Evolutionary conservation across 257 asterid genomes (phyloP), one percentile per base, ranked within the genome.

Genomic region (Scutellaria minor): DNA sequence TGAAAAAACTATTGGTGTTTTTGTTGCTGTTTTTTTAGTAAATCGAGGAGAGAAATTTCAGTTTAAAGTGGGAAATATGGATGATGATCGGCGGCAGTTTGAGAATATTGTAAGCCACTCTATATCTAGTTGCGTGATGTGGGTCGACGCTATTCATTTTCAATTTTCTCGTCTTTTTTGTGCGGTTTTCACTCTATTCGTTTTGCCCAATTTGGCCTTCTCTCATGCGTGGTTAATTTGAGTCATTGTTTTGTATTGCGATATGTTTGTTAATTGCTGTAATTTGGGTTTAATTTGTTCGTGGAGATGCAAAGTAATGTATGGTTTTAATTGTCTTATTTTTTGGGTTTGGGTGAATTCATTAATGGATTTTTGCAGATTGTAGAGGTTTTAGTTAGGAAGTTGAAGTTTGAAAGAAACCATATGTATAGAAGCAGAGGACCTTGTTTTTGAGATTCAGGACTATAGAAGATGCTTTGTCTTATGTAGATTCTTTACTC

Each of bases 31-130:
- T 75, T 58, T 48, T 64, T 67, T 9, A 18, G 53, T 58, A 20
- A 52, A 2, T 31, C 31, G 14, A 35, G 35, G 48, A 18, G 60
- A 39, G n/a, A 12, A 44, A 46, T 31, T 70, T 11, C 46, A 48
- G 58, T 58, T 75, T 68, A 15, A 48, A 68, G 77, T 13, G 47
- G 37, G 12, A 37, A 52, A 45, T 24, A 84, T 84, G 88, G 88
- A 81, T 62, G 82, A 68, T 77, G 88, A 84, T 71, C 82, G 73
- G 70, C 77, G 79, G 77, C 82, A 78, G 76, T 81, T 73, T 66
- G 88, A 81, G 77, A 81, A 71, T 71, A 84, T 84, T 70, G 88
- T 84, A 74, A 81, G 85, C 42, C 68, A 0, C 79, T 74, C 77
- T 70, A 64, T 48, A 60, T 68, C 80, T 63, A 18, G 66, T 64